Conservation (phyloP, 202 grass and related monocot genomes). For the Carex arenaria region DNA sequence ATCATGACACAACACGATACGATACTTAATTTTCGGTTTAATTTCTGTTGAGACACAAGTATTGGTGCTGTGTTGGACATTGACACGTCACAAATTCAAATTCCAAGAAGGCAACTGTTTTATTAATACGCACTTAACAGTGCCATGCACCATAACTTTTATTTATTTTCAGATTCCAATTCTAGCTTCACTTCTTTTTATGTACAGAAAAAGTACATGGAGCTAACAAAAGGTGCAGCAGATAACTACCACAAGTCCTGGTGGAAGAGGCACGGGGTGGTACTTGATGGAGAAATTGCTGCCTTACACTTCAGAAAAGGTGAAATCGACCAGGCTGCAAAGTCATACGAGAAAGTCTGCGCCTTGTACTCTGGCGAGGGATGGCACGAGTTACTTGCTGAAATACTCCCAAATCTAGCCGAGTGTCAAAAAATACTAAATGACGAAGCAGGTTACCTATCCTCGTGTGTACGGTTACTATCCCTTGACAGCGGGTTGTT, state of each 20-base stretch:
- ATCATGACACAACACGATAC: not conserved
- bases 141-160: not conserved
- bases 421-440: slow-evolving; percentile 97
- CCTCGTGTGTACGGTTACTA: slow-evolving; percentile 90
- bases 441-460: slow-evolving; percentile 83
- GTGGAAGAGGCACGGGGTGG: slow-evolving; percentile 99
- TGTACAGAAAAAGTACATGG: slow-evolving; percentile 92
- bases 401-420: slow-evolving; percentile 92
- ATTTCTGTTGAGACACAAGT: not conserved
- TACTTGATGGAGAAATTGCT: slow-evolving; percentile 97
- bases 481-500: slow-evolving; percentile 76
- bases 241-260: slow-evolving; percentile 97
- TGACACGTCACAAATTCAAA: not conserved
- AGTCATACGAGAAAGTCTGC: slow-evolving; percentile 96
- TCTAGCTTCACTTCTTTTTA: slow-evolving; percentile 3
- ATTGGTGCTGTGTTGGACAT: not conserved
- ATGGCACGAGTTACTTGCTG: slow-evolving; percentile 89
- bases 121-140: not conserved
- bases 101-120: slow-evolving; percentile 6
- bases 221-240: slow-evolving; percentile 94
- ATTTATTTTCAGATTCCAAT: slow-evolving; percentile 13
- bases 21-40: not conserved
- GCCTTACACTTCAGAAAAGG: slow-evolving; percentile 86
- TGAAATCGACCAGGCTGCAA: slow-evolving; percentile 83
- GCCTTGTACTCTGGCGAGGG: slow-evolving; percentile 94